These are phyloP conservation scores for Casaregolazyma lundiana DNA, from an alignment of 1,139 yeast species.

Conservation along the genomic window DNA sequence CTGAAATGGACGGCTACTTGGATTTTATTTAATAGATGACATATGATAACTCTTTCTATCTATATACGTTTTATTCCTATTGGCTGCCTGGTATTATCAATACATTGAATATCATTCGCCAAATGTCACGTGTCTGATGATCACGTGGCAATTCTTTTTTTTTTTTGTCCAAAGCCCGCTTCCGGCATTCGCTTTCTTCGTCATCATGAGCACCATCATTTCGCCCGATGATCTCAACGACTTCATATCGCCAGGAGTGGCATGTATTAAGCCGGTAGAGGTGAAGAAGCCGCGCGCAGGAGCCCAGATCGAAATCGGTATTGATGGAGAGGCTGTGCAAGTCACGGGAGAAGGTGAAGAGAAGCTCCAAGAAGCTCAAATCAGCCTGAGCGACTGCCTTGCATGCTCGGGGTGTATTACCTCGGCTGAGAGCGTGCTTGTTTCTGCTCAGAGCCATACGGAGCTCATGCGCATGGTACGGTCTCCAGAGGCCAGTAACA, in stretches of 20 bases:
- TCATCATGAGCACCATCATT: slow-evolving; percentile 72
- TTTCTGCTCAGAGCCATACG: slow-evolving; percentile 84
- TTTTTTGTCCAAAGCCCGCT: neutral
- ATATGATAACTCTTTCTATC: slow-evolving; percentile 6
- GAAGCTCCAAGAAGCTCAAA: slow-evolving; percentile 72
- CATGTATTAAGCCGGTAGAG: slow-evolving; percentile 84
- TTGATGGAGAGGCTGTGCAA: slow-evolving; percentile 65
- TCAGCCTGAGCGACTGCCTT: slow-evolving; percentile 84
- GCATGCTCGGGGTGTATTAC: slow-evolving; percentile 98
- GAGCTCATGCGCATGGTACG: slow-evolving; percentile 63
- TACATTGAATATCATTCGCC: no score
- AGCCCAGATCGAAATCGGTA: slow-evolving; percentile 64
- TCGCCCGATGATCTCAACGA: slow-evolving; percentile 91
- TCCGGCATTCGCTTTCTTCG: neutral
- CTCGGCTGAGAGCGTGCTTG: slow-evolving; percentile 88
- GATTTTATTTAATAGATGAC: neutral
- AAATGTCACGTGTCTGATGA: no score
- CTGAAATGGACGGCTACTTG: no score
- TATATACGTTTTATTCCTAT: no score
- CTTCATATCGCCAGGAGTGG: slow-evolving; percentile 89
- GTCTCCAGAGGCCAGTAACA: slow-evolving; percentile 28
- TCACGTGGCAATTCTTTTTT: neutral
- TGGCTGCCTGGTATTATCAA: no score
- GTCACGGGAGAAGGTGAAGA: slow-evolving; percentile 58
- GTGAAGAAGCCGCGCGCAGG: slow-evolving; percentile 37